Evolutionary conservation across 2,329 filamentous ascomycete genomes (phyloP).

Genomic region (Cercospora canescens): DNA sequence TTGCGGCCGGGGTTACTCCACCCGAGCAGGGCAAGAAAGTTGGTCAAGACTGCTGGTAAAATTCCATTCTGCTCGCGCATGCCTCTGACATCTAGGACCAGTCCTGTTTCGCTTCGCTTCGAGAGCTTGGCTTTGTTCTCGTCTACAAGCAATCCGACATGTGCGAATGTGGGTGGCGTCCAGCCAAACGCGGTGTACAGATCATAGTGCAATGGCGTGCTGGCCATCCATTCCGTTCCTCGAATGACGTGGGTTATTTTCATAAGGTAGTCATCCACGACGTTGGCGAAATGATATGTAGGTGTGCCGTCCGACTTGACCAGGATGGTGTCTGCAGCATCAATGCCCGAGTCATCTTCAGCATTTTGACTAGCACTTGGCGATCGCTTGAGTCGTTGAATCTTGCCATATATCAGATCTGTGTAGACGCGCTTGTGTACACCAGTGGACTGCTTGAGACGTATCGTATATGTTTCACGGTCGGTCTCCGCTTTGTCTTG

Average conservation of each 20-base stretch:
- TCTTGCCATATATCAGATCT: conserved; percentile 77
- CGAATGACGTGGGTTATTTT: conserved; percentile 93
- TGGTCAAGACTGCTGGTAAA: conserved; percentile 65
- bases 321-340: conserved; percentile 81
- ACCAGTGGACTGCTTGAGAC: conserved; percentile 65
- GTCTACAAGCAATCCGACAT: conserved; percentile 52
- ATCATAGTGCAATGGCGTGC: conserved; percentile 75
- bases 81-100: conserved; percentile 55
- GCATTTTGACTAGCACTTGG: conserved; percentile 31
- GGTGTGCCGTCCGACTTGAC: conserved; percentile 90
- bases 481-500: conserved; percentile 62
- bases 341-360: conserved; percentile 38
- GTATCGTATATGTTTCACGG: conserved; percentile 73
- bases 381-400: conserved; percentile 45
- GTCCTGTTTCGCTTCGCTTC: conserved; percentile 61
- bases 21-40: conserved; percentile 83
- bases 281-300: conserved; percentile 96
- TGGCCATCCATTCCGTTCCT: conserved; percentile 94
- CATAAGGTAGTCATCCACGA: conserved; percentile 95
- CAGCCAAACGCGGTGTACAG: conserved; percentile 53
- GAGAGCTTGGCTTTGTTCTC: conserved; percentile 59
- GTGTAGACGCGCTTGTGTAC: conserved; percentile 61
- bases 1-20: conserved; percentile 70
- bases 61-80: conserved; percentile 59
- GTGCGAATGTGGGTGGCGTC: conserved; percentile 50